Evolutionary conservation across 345 rosid species (phyloP).

Genomic region (Eucalyptus regnans): DNA sequence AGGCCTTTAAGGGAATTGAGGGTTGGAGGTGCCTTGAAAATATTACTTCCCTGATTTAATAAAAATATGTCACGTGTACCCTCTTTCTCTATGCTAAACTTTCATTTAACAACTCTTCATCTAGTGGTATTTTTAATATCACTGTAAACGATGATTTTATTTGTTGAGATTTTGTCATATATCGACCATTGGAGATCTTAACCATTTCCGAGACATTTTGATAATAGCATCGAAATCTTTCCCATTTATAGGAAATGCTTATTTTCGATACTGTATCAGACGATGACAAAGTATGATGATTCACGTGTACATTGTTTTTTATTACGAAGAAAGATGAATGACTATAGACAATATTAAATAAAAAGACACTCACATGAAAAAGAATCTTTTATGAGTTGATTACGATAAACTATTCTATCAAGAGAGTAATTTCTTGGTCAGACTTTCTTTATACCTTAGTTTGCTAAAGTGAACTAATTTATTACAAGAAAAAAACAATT

Average conservation of each 20-base stretch:
- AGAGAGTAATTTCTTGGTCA: background rate
- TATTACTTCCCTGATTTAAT: no score
- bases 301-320: background rate
- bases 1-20: no score
- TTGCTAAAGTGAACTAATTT: background rate
- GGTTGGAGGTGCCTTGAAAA: no score
- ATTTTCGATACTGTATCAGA: background rate
- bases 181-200: background rate
- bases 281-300: background rate
- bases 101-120: background rate
- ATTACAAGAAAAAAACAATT: background rate
- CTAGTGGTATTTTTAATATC: background rate
- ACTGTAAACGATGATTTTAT: background rate
- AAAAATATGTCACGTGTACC: no score
- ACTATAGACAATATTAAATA: background rate
- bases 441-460: background rate
- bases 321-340: background rate
- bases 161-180: background rate
- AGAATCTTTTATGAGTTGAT: background rate
- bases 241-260: background rate
- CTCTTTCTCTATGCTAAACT: no score
- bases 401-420: background rate
- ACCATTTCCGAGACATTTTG: background rate
- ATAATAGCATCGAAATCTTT: background rate
- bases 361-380: background rate